Evolutionary conservation across 257 asterid genomes (phyloP).

Genomic region (Nicotiana sylvestris): DNA sequence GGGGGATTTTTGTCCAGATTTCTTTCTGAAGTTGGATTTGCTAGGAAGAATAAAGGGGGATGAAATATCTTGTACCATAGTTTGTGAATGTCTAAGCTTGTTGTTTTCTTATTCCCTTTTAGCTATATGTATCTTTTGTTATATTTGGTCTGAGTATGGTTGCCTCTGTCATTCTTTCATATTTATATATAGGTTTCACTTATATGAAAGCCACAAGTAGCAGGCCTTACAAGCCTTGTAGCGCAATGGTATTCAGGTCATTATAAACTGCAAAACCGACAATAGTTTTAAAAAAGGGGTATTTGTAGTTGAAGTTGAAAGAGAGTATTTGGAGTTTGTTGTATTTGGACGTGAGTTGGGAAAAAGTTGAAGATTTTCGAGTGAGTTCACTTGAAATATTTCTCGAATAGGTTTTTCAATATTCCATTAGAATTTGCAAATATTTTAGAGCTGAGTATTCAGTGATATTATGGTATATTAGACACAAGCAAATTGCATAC

Average conservation of each 20-base stretch:
- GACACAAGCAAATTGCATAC: neutral
- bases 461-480: neutral
- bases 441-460: neutral
- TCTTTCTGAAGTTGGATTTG: conserved; percentile 60
- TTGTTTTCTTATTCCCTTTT: neutral
- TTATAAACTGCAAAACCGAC: neutral
- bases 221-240: neutral
- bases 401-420: neutral
- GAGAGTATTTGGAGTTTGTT: neutral
- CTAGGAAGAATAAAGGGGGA: conserved; percentile 21
- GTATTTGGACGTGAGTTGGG: neutral
- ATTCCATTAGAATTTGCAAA: neutral
- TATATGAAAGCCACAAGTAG: neutral
- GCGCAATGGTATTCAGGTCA: too few relatives aligned
- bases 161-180: neutral
- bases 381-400: neutral
- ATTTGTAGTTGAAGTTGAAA: neutral
- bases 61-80: neutral
- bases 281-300: neutral
- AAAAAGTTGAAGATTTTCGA: neutral
- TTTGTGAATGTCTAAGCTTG: neutral
- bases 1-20: conserved; percentile 57
- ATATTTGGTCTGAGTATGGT: neutral
- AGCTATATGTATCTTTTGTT: neutral
- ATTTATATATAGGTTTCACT: neutral